Percentiles rank a stretch among this genome's conserved stretches.
phyloP scores from a whole-genome alignment of 306 rosid species.

The Quercus mongolica region DNA sequence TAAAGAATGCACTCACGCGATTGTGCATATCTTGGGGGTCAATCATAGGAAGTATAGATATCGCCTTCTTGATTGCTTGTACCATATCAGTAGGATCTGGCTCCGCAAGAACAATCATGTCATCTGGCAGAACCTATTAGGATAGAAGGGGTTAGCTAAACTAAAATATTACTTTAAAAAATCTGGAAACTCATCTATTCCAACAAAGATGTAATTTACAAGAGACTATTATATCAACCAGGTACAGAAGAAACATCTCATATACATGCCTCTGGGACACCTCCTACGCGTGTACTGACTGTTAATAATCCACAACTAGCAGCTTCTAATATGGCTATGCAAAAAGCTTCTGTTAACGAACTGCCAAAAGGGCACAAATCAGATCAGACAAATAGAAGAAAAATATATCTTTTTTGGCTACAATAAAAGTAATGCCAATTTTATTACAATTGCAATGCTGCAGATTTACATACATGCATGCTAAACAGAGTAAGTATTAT shows the following conservation, averaged over 20 bases:
- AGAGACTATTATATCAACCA: neutral
- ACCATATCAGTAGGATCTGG: conserved; percentile 93
- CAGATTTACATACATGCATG: neutral
- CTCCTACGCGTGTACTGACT: conserved; percentile 92
- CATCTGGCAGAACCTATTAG: conserved; percentile 82
- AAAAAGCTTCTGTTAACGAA: conserved; percentile 94
- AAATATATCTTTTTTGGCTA: neutral
- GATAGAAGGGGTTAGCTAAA: conserved; percentile 20
- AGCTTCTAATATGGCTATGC: conserved; percentile 95
- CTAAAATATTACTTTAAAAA: neutral
- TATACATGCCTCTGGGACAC: conserved; percentile 79
- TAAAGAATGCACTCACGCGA: conserved; percentile 55
- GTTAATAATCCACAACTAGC: conserved; percentile 97
- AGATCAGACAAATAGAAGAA: neutral
- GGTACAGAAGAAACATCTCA: conserved; percentile 3
- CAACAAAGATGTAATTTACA: neutral
- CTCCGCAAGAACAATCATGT: conserved; percentile 87
- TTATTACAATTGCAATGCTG: neutral
- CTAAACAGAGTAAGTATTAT: neutral
- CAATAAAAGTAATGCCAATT: neutral
- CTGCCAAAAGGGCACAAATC: conserved; percentile 33
- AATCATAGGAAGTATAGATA: conserved; percentile 66
- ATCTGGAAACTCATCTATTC: neutral
- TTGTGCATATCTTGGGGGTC: conserved; percentile 82
- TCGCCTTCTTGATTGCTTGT: conserved; percentile 65